Evolutionary conservation across 352 stramenopile species (phyloP), one percentile per base, ranked within the genome.

Genomic region (Globisporangium radiosum): DNA sequence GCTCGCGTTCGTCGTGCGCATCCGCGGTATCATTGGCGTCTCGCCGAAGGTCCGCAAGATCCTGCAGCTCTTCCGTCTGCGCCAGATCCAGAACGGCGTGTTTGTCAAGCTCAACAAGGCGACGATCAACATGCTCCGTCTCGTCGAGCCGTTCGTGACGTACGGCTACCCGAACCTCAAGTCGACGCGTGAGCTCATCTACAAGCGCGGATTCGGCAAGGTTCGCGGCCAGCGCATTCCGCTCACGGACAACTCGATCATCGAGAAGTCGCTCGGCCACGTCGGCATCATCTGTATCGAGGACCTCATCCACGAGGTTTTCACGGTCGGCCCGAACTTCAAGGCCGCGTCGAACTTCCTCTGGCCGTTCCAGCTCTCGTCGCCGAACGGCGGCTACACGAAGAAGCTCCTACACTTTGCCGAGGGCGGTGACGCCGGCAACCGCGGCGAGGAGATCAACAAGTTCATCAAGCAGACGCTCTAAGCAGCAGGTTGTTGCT

Each of bases 61-160:
- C 68, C 85, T 99, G 84, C 96, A 99, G 80, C 88, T 99, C 33
- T 97, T 99, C 72, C 96, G 97, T 87, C 91, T 99, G 64, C 95
- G 97, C 68, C 97, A 99, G 86, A 98, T 99, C 85, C 94, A 99
- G 92, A 99, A 99, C 81, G 96, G 95, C 59, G 96, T 98, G 50
- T 99, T 99, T 80, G 89, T 99, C 42, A 98, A 98, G 79, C 88
- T 99, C 38, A 99, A 99, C 90, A 98, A 98, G 84, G 95, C 97
- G 56, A 99, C 97, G 60, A 97, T 99, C 73, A 98, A 99, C 75
- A 99, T 99, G 97, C 91, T 99, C 60, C 93, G 96, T 70, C 87
- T 99, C 36, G 96, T 99, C 14, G 97, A 99, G 76, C 97, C 97
- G 10, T 99, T 98, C 76, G 93, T 99, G 52, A 98, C 96, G 33